phyloP scores from a whole-genome alignment of 768 basidiomycete species.

The Agaricus sinodeliciosus region DNA sequence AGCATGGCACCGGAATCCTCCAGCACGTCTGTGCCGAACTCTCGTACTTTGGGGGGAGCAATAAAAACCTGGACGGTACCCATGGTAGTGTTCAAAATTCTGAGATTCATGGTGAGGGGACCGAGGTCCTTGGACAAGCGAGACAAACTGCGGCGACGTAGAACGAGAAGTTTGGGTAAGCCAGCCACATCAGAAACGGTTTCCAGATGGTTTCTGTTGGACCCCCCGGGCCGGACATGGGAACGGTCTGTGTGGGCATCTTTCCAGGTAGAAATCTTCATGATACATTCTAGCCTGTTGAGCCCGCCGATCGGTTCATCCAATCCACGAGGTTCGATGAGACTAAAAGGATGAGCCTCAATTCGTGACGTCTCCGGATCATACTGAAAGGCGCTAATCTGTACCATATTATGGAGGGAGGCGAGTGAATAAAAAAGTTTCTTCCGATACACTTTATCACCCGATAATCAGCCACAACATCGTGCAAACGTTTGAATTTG shows the following conservation, averaged over 20 bases:
- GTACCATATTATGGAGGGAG: too few species aligned
- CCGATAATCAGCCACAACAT: too few species aligned
- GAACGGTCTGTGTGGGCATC: slow-evolving; percentile 43
- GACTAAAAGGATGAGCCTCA: slow-evolving; percentile 39
- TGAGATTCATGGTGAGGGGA: slow-evolving; percentile 43
- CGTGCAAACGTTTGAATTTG: slow-evolving; percentile 58
- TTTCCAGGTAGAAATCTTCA: slow-evolving; percentile 40
- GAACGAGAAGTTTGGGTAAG: slow-evolving; percentile 64
- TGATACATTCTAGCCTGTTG: slow-evolving; percentile 56
- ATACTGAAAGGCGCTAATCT: slow-evolving; percentile 25
- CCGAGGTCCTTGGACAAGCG: slow-evolving; percentile 53
- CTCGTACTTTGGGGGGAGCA: slow-evolving; percentile 25
- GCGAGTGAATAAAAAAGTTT: slow-evolving; percentile 24
- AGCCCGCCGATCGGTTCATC: slow-evolving; percentile 70
- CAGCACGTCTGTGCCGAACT: slow-evolving; percentile 47
- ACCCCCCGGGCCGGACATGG: slow-evolving; percentile 64
- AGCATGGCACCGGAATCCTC: slow-evolving; percentile 77
- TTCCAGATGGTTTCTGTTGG: slow-evolving; percentile 70
- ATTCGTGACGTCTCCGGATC: slow-evolving; percentile 41
- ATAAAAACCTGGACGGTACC: slow-evolving; percentile 34
- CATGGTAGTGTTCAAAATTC: slow-evolving; percentile 43
- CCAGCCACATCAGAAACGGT: slow-evolving; percentile 70
- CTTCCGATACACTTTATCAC: too few species aligned
- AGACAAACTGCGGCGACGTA: slow-evolving; percentile 55
- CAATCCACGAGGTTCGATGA: slow-evolving; percentile 73